Base-by-base conservation (phyloP, 768 basidiomycete genomes). In the Austroboletus festivus region DNA sequence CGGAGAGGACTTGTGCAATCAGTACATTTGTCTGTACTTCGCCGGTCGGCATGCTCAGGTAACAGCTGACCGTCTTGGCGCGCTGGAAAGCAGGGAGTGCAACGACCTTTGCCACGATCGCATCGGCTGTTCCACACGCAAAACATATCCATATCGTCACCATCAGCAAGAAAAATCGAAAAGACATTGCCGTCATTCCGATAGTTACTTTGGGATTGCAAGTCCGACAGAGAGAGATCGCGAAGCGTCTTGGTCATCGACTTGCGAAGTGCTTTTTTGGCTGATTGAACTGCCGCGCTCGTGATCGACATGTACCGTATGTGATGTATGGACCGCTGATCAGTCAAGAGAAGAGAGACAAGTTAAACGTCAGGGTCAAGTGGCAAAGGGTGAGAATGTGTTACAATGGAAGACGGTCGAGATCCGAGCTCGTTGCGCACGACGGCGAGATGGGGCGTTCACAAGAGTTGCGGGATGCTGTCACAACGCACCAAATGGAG, bases 31-130 rank as follows among this genome's bases (percentile, higher is more conserved):
- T 90, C 56, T 83, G 75, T 21, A 82, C 72, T 57, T 91, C 89
- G 4, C 76, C 85, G 2, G 75, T 62, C 11, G 86, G 85, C 89
- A 91, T 89, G 65, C 81, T 89, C 35, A 91, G 71, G 62, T 85
- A 91, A 64, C 89, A 91, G 69, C 86, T 82, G 24, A 89, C 63
- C 5, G 71, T 71, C 43, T 65, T 73, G 43, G 73, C 75, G 33
- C 58, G 58, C 30, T 72, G 64, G 56, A 89, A 85, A 9, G 73
- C 71, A 2, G 82, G 71, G 16, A 81, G 64, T 0, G 74, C 60
- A 18, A 83, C 55, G 23, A 89, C 69, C 48, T 70, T 72, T 12
- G 64, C 61, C 6, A 73, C 64, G 44, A 88, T 74, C 24, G 56
- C 58, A 47, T 62, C 55, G 40, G 62, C 64, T 67, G 41, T 50